Evolutionary conservation across 148 eudicot genomes (phyloP), one percentile per base, ranked within the genome.

Genomic region (Salicornia ramosissima): DNA sequence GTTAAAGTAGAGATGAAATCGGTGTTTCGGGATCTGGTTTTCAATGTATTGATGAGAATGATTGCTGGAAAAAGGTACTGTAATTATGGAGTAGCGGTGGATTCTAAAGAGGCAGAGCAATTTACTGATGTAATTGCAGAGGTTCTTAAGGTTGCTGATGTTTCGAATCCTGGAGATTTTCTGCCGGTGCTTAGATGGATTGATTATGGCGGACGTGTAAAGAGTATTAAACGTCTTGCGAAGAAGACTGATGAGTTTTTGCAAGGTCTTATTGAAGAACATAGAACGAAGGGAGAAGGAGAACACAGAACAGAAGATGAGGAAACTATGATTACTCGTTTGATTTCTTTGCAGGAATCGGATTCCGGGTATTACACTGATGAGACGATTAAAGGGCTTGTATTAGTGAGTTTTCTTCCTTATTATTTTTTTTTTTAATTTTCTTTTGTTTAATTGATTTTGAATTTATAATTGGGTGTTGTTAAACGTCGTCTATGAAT

Each of bases 51-150:
- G 14, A 59, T 82, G 82, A 73, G 86, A 63, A 80, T 85, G 88
- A 54, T 85, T 19, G 77, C 88, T 12, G 88, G 88, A 56, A 83
- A 83, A 66, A 34, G 89, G 36, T 85, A 80, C n/a, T 83, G 24
- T 28, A 83, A 78, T 1, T 81, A 68, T 40, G 75, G 57, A 14
- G 60, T 30, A 14, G 60, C 25, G 65, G 75, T 51, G 29, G 65
- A 72, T 25, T 46, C 21, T 5, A 72, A 65, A 51, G 85, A 85
- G 67, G 83, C 74, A 24, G 14, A 7, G 12, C 19, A 50, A 55
- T 71, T 77, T 71, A 77, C 76, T 39, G 76, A 72, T 54, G 51
- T 72, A 6, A 72, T 77, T 1, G 67, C 51, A 9, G 76, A 77
- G 68, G 40, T 77, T 61, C 26, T 72, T 4, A 69, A 72, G 47